Base-by-base conservation (phyloP, 2,329 filamentous ascomycete species). In the Paraphaeosphaeria minitans region DNA sequence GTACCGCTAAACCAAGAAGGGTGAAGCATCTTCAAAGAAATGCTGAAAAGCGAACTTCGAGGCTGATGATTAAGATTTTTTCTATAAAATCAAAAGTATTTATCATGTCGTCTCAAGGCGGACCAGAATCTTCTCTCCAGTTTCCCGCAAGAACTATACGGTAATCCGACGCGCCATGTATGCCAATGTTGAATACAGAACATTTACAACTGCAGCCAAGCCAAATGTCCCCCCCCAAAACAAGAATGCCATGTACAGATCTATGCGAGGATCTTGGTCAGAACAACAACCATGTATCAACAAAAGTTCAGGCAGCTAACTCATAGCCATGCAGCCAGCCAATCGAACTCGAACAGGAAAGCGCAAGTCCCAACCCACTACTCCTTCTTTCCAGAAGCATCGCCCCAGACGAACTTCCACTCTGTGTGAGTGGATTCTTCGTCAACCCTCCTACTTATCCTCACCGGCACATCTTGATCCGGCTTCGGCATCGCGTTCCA, bases 401-500 rank as follows among this genome's bases (percentile, higher is more conserved):
- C 37, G 16, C 55, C 61, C 66, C 69, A 70, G 1, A 66, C 49
- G 19, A 73, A 70, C 48, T 66, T 69, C 65, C 65, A 68, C 22
- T 65, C 53, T 0, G 56, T 51, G 3, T 46, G 35, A 35, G 37
- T 3, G 7, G 24, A 1, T 19, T 62, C 33, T 6, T 48, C 46
- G 2, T 59, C 60, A 0, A 14, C 4, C 22, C 61, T 63, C 16
- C 49, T 57, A 13, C 16, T 39, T 27, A 72, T 50, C 4, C 14
- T 42, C 2, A 74, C 67, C 10, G 58, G 22, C 12, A 74, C 24
- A 55, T 74, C 70, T 13, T 56, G 37, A 48, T 74, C 71, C 1
- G 68, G 70, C 49, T 70, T 71, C 2, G 71, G 70, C 68, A 71
- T 71, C n/a, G 68, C 69, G 29, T 73, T 71, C 71, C 71, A 74